phyloP scores from a whole-genome alignment of 2,329 filamentous ascomycete species.

The Dactylella cylindrospora region DNA sequence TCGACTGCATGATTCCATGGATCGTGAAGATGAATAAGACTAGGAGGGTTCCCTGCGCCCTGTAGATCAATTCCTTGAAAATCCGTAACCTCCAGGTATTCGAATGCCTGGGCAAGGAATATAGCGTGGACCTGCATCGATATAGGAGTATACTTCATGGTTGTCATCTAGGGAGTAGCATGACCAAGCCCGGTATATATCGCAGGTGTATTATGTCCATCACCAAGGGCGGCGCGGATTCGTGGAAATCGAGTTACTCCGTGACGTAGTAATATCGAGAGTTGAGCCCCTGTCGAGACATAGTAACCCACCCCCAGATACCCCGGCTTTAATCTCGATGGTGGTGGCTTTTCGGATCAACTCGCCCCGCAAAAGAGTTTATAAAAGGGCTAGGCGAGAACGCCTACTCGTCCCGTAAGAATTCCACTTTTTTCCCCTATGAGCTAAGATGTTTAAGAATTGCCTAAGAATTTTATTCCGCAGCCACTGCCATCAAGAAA shows the following conservation, averaged over 20 bases:
- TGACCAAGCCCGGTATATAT: conserved; percentile 21
- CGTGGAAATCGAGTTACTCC: conserved; percentile 43
- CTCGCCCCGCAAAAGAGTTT: conserved; percentile 43
- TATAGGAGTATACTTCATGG: conserved; percentile 10
- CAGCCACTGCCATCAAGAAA: conserved; percentile 11
- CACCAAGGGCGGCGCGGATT: conserved; percentile 27
- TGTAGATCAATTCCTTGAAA: conserved; percentile 28
- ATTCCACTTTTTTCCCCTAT: too few relatives aligned
- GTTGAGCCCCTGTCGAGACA: conserved; percentile 31
- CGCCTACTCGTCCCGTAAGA: too few relatives aligned
- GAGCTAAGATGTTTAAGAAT: conserved; percentile 7
- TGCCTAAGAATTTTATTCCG: conserved; percentile 13
- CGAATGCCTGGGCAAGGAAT: neutral
- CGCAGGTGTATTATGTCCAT: conserved; percentile 12
- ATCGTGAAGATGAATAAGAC: neutral
- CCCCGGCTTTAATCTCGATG: conserved; percentile 2
- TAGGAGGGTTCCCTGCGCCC: conserved; percentile 3
- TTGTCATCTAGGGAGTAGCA: conserved; percentile 5
- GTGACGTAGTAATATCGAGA: conserved; percentile 26
- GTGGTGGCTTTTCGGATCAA: conserved; percentile 37
- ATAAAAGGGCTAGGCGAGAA: conserved; percentile 38
- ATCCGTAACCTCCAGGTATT: conserved; percentile 5
- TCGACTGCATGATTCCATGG: conserved; percentile 7
- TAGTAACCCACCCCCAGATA: neutral
- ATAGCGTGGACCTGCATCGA: conserved; percentile 32